Conservation (phyloP, 1,284 basidiomycete genomes). For the Cutaneotrichosporon sp. region DNA sequence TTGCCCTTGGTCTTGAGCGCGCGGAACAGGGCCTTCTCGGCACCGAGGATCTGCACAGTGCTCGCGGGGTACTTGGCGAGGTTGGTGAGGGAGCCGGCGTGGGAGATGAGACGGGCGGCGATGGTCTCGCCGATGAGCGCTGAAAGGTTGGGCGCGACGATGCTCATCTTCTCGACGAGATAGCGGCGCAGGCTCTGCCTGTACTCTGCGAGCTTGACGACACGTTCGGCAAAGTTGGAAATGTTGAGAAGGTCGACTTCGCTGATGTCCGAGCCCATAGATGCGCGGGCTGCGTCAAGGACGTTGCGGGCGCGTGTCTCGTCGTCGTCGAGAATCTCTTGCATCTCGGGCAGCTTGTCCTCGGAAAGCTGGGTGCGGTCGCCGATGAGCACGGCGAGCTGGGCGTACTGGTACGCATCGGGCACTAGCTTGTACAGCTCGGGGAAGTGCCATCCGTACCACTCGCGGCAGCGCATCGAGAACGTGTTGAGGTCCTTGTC, state of each 20-base stretch:
- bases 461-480: conserved; percentile 95
- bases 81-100: conserved; percentile 95
- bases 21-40: conserved; percentile 96
- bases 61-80: conserved; percentile 97
- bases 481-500: conserved; percentile 99
- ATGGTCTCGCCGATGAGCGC: conserved; percentile 93
- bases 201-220: conserved; percentile 89
- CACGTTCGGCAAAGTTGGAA: conserved; percentile 82
- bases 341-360: conserved; percentile 68
- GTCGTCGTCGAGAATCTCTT: conserved; percentile 81
- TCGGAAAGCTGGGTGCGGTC: conserved; percentile 67
- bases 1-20: conserved; percentile 98
- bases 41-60: conserved; percentile 96
- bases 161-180: conserved; percentile 95
- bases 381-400: conserved; percentile 78
- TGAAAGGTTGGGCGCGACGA: conserved; percentile 91
- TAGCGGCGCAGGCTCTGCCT: conserved; percentile 86
- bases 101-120: conserved; percentile 89
- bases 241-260: conserved; percentile 98
- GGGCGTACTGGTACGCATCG: conserved; percentile 94
- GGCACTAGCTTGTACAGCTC: conserved; percentile 92
- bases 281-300: conserved; percentile 86
- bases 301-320: conserved; percentile 84
- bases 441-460: conserved; percentile 99
- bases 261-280: conserved; percentile 90